These are phyloP conservation scores for Xylaria hypoxylon DNA, from an alignment of 2,329 filamentous ascomycete genomes.

Conservation along the genomic window DNA sequence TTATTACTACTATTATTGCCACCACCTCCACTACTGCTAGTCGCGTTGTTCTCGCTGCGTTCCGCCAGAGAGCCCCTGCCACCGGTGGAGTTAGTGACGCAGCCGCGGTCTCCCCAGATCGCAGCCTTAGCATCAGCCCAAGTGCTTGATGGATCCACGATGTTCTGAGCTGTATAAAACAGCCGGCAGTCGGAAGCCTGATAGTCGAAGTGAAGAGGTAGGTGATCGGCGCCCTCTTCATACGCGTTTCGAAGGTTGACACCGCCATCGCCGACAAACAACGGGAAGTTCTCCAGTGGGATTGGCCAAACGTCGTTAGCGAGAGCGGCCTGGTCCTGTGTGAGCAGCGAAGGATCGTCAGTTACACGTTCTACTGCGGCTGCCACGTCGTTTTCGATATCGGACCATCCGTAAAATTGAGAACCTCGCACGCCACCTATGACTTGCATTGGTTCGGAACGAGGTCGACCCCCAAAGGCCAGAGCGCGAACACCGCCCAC, in stretches of 20 bases:
- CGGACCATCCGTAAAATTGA: slow-evolving; percentile 6
- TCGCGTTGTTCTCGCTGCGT: slow-evolving; percentile 6
- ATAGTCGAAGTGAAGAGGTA: slow-evolving; percentile 34
- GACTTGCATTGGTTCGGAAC: slow-evolving; percentile 29
- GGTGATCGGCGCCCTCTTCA: slow-evolving; percentile 14
- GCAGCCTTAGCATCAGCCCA: slow-evolving; percentile 57
- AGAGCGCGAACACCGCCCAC: slow-evolving; percentile 19
- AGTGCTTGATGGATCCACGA: slow-evolving; percentile 53
- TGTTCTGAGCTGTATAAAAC: slow-evolving; percentile 60
- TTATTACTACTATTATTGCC: not conserved
- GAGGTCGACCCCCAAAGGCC: slow-evolving; percentile 26
- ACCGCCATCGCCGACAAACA: slow-evolving; percentile 5
- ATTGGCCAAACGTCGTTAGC: slow-evolving; percentile 1
- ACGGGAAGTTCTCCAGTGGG: slow-evolving; percentile 6
- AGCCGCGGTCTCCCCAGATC: slow-evolving; percentile 52
- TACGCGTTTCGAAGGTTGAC: slow-evolving; percentile 31
- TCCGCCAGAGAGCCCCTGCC: slow-evolving; percentile 7
- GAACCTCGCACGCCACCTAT: slow-evolving; percentile 30
- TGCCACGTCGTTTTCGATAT: slow-evolving; percentile 1
- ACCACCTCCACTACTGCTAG: not conserved
- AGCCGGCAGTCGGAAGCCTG: slow-evolving; percentile 57
- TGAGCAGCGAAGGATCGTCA: slow-evolving; percentile 5
- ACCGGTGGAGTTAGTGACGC: slow-evolving; percentile 48
- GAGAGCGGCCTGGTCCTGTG: slow-evolving; percentile 3
- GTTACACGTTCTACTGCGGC: not conserved